Conservation (phyloP, 2,329 filamentous ascomycete genomes). For the Teratosphaeria destructans region DNA sequence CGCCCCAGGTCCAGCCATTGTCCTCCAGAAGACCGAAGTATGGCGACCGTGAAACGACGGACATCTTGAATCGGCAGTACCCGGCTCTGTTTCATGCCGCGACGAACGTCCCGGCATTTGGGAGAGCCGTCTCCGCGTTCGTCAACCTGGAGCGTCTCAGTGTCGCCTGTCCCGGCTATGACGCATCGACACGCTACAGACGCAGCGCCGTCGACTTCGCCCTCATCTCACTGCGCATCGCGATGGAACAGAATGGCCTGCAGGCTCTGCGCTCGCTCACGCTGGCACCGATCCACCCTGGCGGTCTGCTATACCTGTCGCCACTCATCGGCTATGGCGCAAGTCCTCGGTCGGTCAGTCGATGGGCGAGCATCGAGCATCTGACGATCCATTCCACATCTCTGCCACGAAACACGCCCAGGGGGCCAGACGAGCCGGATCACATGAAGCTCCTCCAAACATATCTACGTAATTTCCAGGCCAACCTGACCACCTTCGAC, state of each 20-base stretch:
- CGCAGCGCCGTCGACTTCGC: slow-evolving; percentile 78
- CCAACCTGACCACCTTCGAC: slow-evolving; percentile 44
- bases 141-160: slow-evolving; percentile 63
- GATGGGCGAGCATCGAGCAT: slow-evolving; percentile 69
- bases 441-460: slow-evolving; percentile 58
- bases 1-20: slow-evolving; percentile 54
- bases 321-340: slow-evolving; percentile 64
- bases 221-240: slow-evolving; percentile 75
- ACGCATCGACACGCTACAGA: slow-evolving; percentile 56
- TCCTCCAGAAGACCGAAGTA: slow-evolving; percentile 61
- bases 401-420: slow-evolving; percentile 35
- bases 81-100: slow-evolving; percentile 82
- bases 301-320: slow-evolving; percentile 66
- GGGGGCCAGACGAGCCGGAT: slow-evolving; percentile 42
- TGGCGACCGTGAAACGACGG: slow-evolving; percentile 65
- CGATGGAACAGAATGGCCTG: slow-evolving; percentile 63
- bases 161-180: slow-evolving; percentile 65
- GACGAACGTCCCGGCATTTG: slow-evolving; percentile 77
- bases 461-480: slow-evolving; percentile 58
- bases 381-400: slow-evolving; percentile 54
- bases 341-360: slow-evolving; percentile 57
- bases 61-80: slow-evolving; percentile 76
- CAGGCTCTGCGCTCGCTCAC: slow-evolving; percentile 58
- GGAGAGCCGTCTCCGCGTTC: slow-evolving; percentile 60
- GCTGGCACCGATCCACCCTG: slow-evolving; percentile 62